phyloP scores from a whole-genome alignment of 2,329 filamentous ascomycete genomes.

The Periglandula ipomoeae region DNA sequence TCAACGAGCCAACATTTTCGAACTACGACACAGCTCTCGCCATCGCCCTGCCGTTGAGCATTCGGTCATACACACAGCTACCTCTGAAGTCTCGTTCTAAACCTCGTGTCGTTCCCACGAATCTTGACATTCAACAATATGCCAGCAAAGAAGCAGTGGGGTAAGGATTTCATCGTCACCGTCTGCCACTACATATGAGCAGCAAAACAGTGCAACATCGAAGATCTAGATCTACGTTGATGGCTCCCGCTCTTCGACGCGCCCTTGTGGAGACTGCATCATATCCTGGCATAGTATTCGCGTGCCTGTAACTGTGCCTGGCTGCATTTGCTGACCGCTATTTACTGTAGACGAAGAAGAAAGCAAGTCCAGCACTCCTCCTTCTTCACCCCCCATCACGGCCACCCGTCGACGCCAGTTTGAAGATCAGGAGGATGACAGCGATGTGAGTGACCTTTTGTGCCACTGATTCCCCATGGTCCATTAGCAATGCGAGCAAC shows the following conservation, averaged over 20 bases:
- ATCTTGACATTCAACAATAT: constrained; percentile 23
- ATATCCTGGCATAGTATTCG: constrained; percentile 1
- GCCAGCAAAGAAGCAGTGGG: constrained; percentile 34
- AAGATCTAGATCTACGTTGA: constrained; percentile 4
- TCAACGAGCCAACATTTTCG: background rate
- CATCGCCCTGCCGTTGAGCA: background rate
- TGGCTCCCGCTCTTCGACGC: background rate
- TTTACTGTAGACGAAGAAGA: constrained; percentile 29
- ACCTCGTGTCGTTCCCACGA: background rate
- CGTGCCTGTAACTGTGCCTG: constrained; percentile 2
- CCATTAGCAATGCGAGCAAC: background rate
- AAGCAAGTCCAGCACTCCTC: constrained; percentile 25
- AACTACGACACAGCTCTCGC: background rate
- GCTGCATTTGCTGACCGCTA: constrained; percentile 14
- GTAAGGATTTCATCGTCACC: constrained; percentile 20
- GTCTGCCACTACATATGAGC: constrained; percentile 7
- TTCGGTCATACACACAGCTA: background rate
- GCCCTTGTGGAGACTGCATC: constrained; percentile 5
- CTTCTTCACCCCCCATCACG: constrained; percentile 28
- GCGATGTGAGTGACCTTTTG: constrained; percentile 52
- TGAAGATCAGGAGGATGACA: constrained; percentile 83
- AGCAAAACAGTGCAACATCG: background rate
- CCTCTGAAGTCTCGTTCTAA: background rate
- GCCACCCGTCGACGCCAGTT: constrained; percentile 52
- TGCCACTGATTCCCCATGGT: background rate